Conservation (phyloP, 2,329 filamentous ascomycete species). For the Beauveria sp. region DNA sequence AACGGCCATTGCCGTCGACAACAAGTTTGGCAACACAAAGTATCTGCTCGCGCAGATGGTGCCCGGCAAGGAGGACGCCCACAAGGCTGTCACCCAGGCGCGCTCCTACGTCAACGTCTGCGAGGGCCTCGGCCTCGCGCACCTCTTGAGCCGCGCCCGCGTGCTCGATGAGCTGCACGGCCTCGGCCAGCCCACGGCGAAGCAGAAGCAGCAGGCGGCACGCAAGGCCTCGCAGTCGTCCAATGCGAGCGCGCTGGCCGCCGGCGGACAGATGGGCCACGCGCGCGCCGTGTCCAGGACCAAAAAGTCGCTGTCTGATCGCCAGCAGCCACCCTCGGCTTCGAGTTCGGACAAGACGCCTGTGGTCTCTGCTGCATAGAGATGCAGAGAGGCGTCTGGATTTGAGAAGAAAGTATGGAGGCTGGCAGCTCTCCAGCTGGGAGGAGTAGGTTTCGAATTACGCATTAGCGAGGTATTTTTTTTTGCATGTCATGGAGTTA, state of each 20-base stretch:
- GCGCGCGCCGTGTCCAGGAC: slow-evolving; percentile 26
- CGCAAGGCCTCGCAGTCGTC: slow-evolving; percentile 20
- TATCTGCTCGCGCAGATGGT: slow-evolving; percentile 81
- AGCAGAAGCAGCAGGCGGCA: slow-evolving; percentile 25
- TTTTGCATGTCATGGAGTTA: slow-evolving; percentile 6
- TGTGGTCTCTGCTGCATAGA: slow-evolving; percentile 14
- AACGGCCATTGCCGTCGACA: slow-evolving; percentile 67
- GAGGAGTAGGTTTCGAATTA: not conserved
- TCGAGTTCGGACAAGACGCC: slow-evolving; percentile 10
- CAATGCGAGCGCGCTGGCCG: slow-evolving; percentile 38
- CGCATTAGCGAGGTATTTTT: not conserved
- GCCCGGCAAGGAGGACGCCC: slow-evolving; percentile 64
- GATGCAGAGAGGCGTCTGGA: not conserved
- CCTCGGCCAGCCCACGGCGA: slow-evolving; percentile 41
- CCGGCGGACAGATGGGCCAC: slow-evolving; percentile 38
- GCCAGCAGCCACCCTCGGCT: not conserved
- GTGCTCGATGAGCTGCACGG: slow-evolving; percentile 58
- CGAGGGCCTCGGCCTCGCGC: slow-evolving; percentile 54
- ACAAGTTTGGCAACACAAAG: slow-evolving; percentile 89
- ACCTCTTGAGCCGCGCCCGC: slow-evolving; percentile 55
- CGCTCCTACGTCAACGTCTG: slow-evolving; percentile 69
- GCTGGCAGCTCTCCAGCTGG: not conserved
- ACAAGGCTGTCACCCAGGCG: slow-evolving; percentile 52
- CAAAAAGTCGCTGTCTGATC: slow-evolving; percentile 28
- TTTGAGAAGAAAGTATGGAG: not conserved